These are phyloP conservation scores for Carpinus viminea DNA, from an alignment of 306 rosid genomes.

Conservation along the genomic window DNA sequence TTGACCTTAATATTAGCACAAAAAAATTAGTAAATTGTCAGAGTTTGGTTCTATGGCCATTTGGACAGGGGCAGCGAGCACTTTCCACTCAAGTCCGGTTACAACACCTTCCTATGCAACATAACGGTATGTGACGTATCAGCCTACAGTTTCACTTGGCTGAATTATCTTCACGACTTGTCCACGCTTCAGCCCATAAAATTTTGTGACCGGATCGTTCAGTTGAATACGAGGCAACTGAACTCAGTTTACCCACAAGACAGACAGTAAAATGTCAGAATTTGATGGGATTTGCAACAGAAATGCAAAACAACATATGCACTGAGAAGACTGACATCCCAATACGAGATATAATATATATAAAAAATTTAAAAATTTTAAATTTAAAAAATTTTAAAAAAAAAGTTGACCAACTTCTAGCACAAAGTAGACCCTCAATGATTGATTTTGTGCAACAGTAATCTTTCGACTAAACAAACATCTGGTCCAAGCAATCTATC, in stretches of 20 bases:
- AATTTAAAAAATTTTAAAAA: too few species aligned
- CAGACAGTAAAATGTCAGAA: neutral
- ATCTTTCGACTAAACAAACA: neutral
- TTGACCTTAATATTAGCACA: too few species aligned
- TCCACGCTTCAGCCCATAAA: constrained; percentile 87
- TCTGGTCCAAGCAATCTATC: neutral
- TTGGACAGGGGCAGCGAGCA: neutral
- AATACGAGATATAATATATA: neutral
- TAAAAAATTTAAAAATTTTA: too few species aligned
- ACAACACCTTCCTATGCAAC: constrained; percentile 39
- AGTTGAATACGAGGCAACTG: constrained; percentile 89
- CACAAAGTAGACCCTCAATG: neutral
- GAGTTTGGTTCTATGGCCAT: neutral
- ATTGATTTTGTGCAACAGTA: neutral
- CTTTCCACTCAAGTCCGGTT: neutral
- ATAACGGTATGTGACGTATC: constrained; percentile 77
- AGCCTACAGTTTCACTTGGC: constrained; percentile 85
- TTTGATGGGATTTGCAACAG: neutral
- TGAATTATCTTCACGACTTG: constrained; percentile 88
- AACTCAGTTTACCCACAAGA: constrained; percentile 1
- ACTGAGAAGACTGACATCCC: neutral
- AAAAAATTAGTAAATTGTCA: neutral
- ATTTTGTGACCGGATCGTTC: constrained; percentile 80
- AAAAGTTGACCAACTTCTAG: neutral
- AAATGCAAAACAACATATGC: neutral